Evolutionary conservation across 2,329 filamentous ascomycete species (phyloP).

Genomic region (Ophiostoma pallidulum): DNA sequence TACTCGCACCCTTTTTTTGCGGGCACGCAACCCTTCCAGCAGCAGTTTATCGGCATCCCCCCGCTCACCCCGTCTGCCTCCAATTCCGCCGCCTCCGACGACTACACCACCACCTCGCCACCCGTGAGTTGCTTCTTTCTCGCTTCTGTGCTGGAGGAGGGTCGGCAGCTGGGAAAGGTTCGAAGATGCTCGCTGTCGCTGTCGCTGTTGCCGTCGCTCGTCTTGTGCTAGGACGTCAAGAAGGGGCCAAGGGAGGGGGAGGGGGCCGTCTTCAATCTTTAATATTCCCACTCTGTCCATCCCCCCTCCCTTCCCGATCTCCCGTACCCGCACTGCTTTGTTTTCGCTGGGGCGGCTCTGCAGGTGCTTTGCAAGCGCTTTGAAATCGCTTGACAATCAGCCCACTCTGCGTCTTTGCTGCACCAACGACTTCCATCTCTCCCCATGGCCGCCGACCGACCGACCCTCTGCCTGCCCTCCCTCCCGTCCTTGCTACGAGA

Average conservation of each 20-base stretch:
- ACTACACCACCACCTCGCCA: conserved; percentile 45
- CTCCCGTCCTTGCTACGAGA: too few species aligned
- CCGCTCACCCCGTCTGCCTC: conserved; percentile 47
- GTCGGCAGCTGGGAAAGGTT: too few species aligned
- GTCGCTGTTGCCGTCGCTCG: too few species aligned
- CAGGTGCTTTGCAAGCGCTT: conserved; percentile 18
- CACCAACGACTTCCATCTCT: too few species aligned
- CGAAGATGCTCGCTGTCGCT: too few species aligned
- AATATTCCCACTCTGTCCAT: conserved; percentile 14
- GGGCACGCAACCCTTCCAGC: conserved; percentile 40
- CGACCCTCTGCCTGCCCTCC: not conserved
- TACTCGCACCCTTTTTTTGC: conserved; percentile 40
- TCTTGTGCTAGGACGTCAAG: too few species aligned
- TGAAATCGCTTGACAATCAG: not conserved
- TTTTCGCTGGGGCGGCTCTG: conserved; percentile 7
- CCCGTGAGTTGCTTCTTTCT: conserved; percentile 35
- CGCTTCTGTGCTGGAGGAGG: conserved; percentile 15
- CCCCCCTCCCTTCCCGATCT: conserved; percentile 13
- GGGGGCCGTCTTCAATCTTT: conserved; percentile 3
- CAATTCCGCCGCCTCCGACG: conserved; percentile 44
- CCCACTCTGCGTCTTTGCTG: not conserved
- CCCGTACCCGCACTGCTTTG: too few species aligned
- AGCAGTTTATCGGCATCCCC: conserved; percentile 45
- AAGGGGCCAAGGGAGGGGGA: too few species aligned
- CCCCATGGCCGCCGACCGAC: not conserved